Evolutionary conservation across 768 basidiomycete genomes (phyloP).

Genomic region (Mycena polygramma): DNA sequence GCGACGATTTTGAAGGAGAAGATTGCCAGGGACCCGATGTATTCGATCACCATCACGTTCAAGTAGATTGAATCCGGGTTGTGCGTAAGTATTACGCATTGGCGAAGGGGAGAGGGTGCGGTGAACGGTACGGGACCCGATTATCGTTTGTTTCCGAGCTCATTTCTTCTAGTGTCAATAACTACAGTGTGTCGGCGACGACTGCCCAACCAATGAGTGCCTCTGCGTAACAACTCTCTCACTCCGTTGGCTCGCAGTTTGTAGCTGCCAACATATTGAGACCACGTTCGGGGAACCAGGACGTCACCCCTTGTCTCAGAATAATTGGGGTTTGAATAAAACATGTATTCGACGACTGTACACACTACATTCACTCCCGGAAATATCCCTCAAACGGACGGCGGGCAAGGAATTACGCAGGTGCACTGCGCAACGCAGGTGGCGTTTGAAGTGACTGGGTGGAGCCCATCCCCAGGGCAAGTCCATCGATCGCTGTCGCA

Average conservation of each 20-base stretch:
- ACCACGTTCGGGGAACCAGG: too few species aligned
- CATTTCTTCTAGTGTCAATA: background rate
- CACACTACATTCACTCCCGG: too few species aligned
- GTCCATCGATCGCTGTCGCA: background rate
- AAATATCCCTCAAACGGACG: too few species aligned
- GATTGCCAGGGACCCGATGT: slow-evolving; percentile 24
- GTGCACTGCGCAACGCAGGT: slow-evolving; percentile 21
- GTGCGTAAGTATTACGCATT: too few species aligned
- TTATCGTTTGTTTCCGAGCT: background rate
- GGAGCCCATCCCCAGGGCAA: slow-evolving; percentile 13
- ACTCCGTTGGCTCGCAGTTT: background rate
- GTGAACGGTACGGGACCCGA: slow-evolving; percentile 6
- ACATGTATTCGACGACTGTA: too few species aligned
- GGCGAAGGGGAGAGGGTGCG: slow-evolving; percentile 1
- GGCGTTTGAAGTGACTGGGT: slow-evolving; percentile 7
- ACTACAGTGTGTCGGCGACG: background rate
- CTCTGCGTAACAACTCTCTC: background rate
- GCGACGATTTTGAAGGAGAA: slow-evolving; percentile 32
- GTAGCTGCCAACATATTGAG: too few species aligned
- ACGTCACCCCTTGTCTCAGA: too few species aligned
- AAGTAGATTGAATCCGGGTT: slow-evolving; percentile 15
- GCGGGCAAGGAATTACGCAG: slow-evolving; percentile 30
- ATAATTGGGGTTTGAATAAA: too few species aligned
- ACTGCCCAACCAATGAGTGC: background rate
- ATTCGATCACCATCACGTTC: background rate